Conservation (phyloP, 2,329 filamentous ascomycete genomes). For the Helotiales sp. region DNA sequence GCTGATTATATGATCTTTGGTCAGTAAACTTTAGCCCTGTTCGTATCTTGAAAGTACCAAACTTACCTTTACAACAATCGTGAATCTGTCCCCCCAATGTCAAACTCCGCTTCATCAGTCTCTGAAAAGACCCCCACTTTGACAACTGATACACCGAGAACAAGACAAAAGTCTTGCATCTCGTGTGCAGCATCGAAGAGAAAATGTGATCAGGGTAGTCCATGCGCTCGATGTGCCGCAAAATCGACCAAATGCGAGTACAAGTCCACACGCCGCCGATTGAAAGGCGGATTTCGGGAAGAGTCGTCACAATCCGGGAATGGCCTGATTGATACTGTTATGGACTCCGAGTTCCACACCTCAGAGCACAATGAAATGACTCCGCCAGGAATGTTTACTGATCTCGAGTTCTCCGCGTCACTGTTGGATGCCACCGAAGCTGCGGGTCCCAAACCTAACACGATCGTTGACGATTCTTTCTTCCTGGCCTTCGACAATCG, state of each 20-base stretch:
- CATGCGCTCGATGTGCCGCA: constrained; percentile 22
- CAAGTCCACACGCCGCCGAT: constrained; percentile 3
- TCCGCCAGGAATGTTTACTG: neutral
- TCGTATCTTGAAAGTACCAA: neutral
- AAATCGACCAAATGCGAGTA: constrained; percentile 21
- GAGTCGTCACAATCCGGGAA: neutral
- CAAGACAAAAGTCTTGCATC: constrained; percentile 28
- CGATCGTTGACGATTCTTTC: constrained; percentile 15
- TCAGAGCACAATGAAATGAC: neutral
- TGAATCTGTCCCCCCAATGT: neutral
- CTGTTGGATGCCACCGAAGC: neutral
- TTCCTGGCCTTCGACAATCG: constrained; percentile 10
- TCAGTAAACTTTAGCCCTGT: no score
- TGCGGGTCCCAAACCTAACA: neutral
- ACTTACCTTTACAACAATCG: neutral
- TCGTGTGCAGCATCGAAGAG: constrained; percentile 27
- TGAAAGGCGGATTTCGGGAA: neutral
- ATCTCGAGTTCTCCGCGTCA: neutral
- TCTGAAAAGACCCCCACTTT: neutral
- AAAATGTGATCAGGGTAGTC: constrained; percentile 22
- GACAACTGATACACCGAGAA: neutral
- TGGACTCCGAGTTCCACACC: neutral
- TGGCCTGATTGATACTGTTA: neutral
- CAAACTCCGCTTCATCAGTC: neutral
- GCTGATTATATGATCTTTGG: neutral